phyloP scores from a whole-genome alignment of 176 grass and related monocot species.

The Raddia guianensis region DNA sequence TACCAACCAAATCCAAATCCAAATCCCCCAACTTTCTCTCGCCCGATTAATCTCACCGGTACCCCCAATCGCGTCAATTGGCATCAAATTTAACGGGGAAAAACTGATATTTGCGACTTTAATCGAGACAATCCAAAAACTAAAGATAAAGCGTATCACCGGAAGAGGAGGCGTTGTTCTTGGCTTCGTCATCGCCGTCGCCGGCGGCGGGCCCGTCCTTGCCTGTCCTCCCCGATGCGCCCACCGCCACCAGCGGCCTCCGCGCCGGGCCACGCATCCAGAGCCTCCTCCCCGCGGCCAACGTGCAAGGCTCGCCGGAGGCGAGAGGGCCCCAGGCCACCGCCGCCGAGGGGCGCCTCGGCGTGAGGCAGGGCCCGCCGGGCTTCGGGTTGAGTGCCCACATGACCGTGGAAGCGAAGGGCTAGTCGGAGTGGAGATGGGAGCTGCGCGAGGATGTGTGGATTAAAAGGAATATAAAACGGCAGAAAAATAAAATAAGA shows the following conservation, averaged over 20 bases:
- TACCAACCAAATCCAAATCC: neutral
- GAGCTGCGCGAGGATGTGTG: conserved; percentile 34
- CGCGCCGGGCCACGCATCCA: conserved; percentile 32
- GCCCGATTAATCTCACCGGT: neutral
- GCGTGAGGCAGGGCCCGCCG: conserved; percentile 48
- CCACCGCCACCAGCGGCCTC: conserved; percentile 54
- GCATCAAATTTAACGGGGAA: conserved; percentile 34
- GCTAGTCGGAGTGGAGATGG: conserved; percentile 15
- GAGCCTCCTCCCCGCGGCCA: conserved; percentile 26
- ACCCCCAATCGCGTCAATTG: neutral
- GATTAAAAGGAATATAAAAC: neutral
- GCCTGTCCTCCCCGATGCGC: conserved; percentile 55
- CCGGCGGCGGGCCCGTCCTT: neutral
- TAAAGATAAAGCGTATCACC: conserved; percentile 37
- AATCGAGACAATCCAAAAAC: conserved; percentile 16
- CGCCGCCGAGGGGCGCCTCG: conserved; percentile 24
- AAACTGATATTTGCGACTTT: conserved; percentile 2
- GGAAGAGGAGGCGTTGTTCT: conserved; percentile 49
- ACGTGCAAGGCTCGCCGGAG: conserved; percentile 16
- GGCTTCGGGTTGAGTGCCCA: conserved; percentile 69
- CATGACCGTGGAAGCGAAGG: conserved; percentile 42
- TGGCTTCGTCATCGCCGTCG: conserved; percentile 43
- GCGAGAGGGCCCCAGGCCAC: conserved; percentile 3
- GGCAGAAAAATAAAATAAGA: neutral
- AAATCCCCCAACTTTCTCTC: neutral